Conservation (phyloP, 2,329 filamentous ascomycete genomes). For the Arthrobotrys entomopaga region DNA sequence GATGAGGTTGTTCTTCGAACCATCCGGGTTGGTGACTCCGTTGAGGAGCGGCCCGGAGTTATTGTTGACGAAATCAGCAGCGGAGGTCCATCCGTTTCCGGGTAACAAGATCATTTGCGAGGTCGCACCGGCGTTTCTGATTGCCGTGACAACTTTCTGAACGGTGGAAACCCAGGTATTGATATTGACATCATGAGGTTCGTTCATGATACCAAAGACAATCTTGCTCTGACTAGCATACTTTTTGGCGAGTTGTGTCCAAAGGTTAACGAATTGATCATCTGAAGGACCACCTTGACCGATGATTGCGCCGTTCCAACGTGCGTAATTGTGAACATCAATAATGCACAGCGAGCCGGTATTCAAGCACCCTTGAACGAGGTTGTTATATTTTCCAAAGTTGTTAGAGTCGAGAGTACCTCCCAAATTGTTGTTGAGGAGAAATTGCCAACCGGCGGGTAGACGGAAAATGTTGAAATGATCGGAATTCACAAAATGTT, state of each 20-base stretch:
- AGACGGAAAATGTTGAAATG: conserved; percentile 70
- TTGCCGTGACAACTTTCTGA: conserved; percentile 73
- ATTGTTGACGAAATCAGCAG: conserved; percentile 65
- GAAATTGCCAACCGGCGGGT: conserved; percentile 71
- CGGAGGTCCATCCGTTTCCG: conserved; percentile 70
- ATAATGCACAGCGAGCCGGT: conserved; percentile 71
- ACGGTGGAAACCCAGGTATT: conserved; percentile 70
- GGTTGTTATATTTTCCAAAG: conserved; percentile 67
- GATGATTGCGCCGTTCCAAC: conserved; percentile 72
- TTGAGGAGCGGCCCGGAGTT: conserved; percentile 67
- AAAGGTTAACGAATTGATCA: conserved; percentile 69
- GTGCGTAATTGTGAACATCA: conserved; percentile 67
- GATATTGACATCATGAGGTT: conserved; percentile 72
- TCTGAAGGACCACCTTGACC: conserved; percentile 73
- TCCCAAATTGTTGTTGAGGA: conserved; percentile 68
- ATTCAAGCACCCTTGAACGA: conserved; percentile 69
- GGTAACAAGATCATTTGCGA: conserved; percentile 73
- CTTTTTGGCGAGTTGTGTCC: conserved; percentile 69
- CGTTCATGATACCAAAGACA: conserved; percentile 76
- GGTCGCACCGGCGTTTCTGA: conserved; percentile 72
- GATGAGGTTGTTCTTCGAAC: conserved; percentile 68
- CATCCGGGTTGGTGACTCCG: conserved; percentile 70
- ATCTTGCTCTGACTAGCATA: conserved; percentile 69
- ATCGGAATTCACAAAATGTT: conserved; percentile 68
- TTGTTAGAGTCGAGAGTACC: conserved; percentile 66